phyloP scores from a whole-genome alignment of 805 yeast genomes.

The Torulaspora quercuum region DNA sequence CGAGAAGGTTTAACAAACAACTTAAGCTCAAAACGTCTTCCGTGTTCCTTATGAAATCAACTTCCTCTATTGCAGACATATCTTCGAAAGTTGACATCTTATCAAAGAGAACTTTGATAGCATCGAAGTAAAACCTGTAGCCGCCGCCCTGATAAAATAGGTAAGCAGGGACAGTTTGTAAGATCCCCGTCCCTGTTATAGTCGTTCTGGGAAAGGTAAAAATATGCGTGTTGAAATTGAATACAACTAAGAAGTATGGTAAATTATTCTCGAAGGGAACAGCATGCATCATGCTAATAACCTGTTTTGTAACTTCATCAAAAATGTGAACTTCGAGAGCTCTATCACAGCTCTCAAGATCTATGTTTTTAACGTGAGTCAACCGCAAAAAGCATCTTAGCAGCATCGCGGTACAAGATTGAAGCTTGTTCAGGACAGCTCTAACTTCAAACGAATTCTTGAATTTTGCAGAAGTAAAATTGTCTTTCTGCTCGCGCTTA shows the following conservation, averaged over 20 bases:
- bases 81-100: constrained; percentile 25
- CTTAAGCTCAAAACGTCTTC: constrained; percentile 39
- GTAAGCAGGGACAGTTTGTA: constrained; percentile 42
- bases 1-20: constrained; percentile 43
- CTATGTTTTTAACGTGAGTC: constrained; percentile 42
- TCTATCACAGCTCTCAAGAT: constrained; percentile 34
- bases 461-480: constrained; percentile 53
- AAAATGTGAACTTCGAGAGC: constrained; percentile 44
- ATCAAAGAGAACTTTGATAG: constrained; percentile 24
- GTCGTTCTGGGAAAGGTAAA: constrained; percentile 35
- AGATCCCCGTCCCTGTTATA: constrained; percentile 29
- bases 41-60: constrained; percentile 38
- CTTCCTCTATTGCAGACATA: constrained; percentile 36
- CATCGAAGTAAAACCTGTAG: constrained; percentile 31
- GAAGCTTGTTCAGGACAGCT: constrained; percentile 47
- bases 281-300: constrained; percentile 31
- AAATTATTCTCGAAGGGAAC: constrained; percentile 23
- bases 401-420: constrained; percentile 42
- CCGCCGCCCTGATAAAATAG: constrained; percentile 54
- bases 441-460: constrained; percentile 61
- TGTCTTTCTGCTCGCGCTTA: constrained; percentile 36
- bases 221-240: constrained; percentile 39
- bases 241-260: constrained; percentile 38
- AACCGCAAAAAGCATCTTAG: constrained; percentile 45
- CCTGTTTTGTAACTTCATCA: constrained; percentile 30